Conservation (phyloP, 345 rosid species). For the Cardiospermum halicacabum region DNA sequence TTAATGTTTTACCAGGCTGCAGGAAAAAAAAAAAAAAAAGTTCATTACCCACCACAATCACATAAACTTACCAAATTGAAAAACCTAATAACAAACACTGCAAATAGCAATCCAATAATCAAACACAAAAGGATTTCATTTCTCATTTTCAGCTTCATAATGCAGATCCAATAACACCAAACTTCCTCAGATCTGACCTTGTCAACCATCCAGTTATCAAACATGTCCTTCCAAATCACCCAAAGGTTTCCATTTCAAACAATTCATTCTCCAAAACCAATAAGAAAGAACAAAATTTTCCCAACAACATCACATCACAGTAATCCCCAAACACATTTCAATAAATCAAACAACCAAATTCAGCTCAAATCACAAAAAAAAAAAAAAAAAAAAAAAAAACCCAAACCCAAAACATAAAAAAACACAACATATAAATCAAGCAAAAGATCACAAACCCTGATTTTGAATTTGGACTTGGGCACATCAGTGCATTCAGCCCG, state of each 20-base stretch:
- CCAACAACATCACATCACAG: neutral
- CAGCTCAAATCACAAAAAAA: slow-evolving; percentile 5
- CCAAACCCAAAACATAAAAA: neutral
- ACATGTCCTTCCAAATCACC: neutral
- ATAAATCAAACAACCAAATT: neutral
- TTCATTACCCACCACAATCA: slow-evolving; percentile 4
- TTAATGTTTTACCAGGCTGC: slow-evolving; percentile 97
- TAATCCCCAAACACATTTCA: neutral
- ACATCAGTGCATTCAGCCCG: slow-evolving; percentile 92
- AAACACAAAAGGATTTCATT: neutral
- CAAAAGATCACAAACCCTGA: slow-evolving; percentile 52
- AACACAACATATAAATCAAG: neutral
- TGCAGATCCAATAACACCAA: neutral
- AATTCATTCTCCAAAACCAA: neutral
- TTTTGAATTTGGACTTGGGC: slow-evolving; percentile 82
- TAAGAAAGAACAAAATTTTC: neutral
- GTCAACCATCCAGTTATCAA: neutral
- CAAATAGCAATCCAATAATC: neutral
- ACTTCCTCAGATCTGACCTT: neutral
- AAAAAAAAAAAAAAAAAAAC: slow-evolving; percentile 1
- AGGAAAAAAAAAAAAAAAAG: slow-evolving; percentile 16
- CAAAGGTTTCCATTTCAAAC: neutral
- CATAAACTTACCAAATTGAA: neutral
- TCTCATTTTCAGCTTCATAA: neutral
- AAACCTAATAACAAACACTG: neutral